Base-by-base conservation (phyloP, 2,329 filamentous ascomycete species). In the Phyllachora maydis region DNA sequence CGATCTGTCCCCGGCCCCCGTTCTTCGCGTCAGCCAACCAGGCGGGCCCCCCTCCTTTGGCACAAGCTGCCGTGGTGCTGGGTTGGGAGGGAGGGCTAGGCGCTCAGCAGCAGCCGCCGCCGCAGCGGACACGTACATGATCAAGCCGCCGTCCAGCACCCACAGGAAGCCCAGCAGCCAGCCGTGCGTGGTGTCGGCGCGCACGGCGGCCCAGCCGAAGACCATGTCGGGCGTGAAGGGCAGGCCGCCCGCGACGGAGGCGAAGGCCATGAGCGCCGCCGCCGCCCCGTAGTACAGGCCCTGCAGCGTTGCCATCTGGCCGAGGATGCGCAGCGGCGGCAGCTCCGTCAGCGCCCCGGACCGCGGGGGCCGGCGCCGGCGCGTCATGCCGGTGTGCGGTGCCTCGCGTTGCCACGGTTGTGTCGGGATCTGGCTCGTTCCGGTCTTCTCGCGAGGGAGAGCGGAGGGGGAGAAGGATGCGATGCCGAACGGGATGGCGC, bases 101-200 rank as follows among this genome's bases (percentile, higher is more conserved):
- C n/a, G n/a, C n/a, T n/a, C n/a, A n/a, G n/a, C n/a, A n/a, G n/a
- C n/a, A n/a, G n/a, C n/a, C n/a, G n/a, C n/a, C n/a, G n/a, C n/a
- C n/a, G n/a, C n/a, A n/a, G n/a, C n/a, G n/a, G n/a, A n/a, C n/a
- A n/a, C 50, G 35, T 33, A 57, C 53, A 63, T 56, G 32, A 56
- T 55, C 30, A 65, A 36, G 0, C 58, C 62, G 8, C 59, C 63
- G 23, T 62, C 54, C 24, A 69, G 37, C 24, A 68, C 26, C 60
- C 61, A 65, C 10, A 70, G 43, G 33, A 71, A 59, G 1, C 54
- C 60, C 32, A 62, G 41, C 31, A 70, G 41, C 62, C 63, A 71
- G 7, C 65, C 65, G 32, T 64, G 56, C 7, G 65, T 67, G 11
- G 59, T 69, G 45, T 71, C 65, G 18, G 61, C 65, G 31, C 64